Conservation (phyloP, 2,329 filamentous ascomycete genomes). For the Fusarium dimerum region DNA sequence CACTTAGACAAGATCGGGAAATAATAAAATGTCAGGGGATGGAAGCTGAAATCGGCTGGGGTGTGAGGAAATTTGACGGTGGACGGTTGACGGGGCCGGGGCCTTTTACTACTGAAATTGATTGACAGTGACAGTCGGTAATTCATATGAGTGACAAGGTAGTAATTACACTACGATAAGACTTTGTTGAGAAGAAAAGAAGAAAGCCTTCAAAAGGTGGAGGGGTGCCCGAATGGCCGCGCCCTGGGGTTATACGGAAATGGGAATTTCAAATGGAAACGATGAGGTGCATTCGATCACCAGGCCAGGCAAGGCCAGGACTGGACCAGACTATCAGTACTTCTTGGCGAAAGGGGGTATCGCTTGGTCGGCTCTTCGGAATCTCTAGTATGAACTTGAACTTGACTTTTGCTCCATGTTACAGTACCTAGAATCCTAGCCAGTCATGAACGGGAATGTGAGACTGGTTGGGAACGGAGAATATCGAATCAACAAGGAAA, state of each 20-base stretch:
- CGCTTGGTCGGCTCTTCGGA: conserved; percentile 27
- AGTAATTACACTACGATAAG: background rate
- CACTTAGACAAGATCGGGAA: conserved; percentile 5
- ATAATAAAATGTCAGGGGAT: conserved; percentile 22
- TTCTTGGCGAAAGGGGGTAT: conserved; percentile 17
- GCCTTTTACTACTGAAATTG: no score
- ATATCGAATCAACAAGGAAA: conserved; percentile 5
- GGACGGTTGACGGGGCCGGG: conserved; percentile 4
- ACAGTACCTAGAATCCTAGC: no score
- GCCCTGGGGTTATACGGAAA: conserved; percentile 18
- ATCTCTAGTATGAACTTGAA: conserved; percentile 1
- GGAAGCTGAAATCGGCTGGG: conserved; percentile 8
- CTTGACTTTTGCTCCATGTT: no score
- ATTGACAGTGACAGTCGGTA: no score
- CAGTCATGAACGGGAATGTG: no score
- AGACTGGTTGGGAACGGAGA: no score
- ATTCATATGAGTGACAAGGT: no score
- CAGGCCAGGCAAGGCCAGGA: conserved; percentile 7
- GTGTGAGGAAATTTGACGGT: conserved; percentile 5
- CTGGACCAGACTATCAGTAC: background rate
- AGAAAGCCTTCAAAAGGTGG: background rate
- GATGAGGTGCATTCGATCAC: conserved; percentile 23
- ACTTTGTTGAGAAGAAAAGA: background rate
- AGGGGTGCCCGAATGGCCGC: conserved; percentile 7
- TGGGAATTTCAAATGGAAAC: background rate